Conservation (phyloP, 2,329 filamentous ascomycete species). For the Ceratocystis cubensis region DNA sequence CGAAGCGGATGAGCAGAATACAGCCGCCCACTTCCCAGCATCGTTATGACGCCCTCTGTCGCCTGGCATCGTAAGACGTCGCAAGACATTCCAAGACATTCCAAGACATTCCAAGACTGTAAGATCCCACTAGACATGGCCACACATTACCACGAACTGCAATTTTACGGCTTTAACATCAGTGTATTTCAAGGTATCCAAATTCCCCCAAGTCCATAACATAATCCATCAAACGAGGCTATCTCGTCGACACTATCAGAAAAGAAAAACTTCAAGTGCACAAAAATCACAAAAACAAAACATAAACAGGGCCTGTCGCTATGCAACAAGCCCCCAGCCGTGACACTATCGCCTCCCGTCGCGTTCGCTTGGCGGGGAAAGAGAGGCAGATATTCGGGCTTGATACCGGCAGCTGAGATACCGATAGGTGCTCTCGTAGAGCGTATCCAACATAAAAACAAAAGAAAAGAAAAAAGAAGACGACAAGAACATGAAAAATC, state of each 20-base stretch:
- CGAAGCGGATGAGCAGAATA: too few species aligned
- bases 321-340: slow-evolving; percentile 5
- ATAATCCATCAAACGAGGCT: slow-evolving; percentile 1
- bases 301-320: slow-evolving; percentile 6
- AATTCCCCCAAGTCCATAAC: background rate
- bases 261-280: background rate
- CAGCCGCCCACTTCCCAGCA: too few species aligned
- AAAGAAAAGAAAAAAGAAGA: background rate
- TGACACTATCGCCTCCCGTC: background rate
- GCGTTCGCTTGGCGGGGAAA: background rate
- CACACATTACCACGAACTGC: background rate
- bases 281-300: slow-evolving; percentile 3
- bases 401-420: slow-evolving; percentile 11
- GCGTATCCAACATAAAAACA: slow-evolving; percentile 8
- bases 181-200: slow-evolving; percentile 4
- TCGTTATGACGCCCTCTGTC: too few species aligned
- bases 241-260: background rate
- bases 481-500: background rate
- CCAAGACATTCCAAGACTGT: too few species aligned
- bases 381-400: background rate
- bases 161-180: background rate
- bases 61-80: too few species aligned
- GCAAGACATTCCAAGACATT: too few species aligned
- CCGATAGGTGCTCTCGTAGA: slow-evolving; percentile 8
- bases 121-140: too few species aligned